Evolutionary conservation across 176 grass and related monocot species (phyloP), one percentile per base, ranked within the genome.

Genomic region (Hordeum marinum): DNA sequence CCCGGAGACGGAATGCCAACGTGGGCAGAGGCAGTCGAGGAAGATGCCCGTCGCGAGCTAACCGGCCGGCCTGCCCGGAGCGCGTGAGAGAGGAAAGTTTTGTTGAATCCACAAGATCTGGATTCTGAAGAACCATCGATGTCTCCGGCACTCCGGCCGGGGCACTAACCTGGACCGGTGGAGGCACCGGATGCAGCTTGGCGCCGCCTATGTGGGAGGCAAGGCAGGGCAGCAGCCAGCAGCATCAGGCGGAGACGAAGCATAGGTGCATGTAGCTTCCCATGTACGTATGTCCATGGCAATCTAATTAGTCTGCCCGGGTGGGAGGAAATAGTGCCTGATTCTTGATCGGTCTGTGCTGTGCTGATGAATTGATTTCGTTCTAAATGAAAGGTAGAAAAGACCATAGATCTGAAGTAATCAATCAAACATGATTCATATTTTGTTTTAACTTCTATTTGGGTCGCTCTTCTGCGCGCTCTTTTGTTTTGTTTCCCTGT

Each of bases 31-130:
- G 15, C 62, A 69, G 70, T 24, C 63, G 23, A 69, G 15, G 71
- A 85, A 89, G 63, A 63, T 85, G 12, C 78, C 72, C 5, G 83
- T 90, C 32, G 83, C 83, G 9, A 90, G 64, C 32, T 90, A 45
- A 77, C 11, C 27, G 21, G 21, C 76, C 17, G 13, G 7, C 27
- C 5, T 3, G 45, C 13, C n/a, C 4, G 29, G 29, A 29, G 29
- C 29, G 29, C 29, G 29, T 29, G 29, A 29, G 29, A 29, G 32
- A 26, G 8, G 24, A 46, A 54, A 13, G 46, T 10, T 41, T n/a
- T 32, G 14, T 21, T 34, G 60, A 9, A 42, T 35, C 36, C 5
- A 32, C 8, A 35, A 45, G 79, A 68, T 82, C 12, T 57, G 13
- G 15, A 15, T 52, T 52, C 48, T 2, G 48, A 76, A 34, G 34